phyloP scores from a whole-genome alignment of 179 eudicot species.

The Spergularia azorica region DNA sequence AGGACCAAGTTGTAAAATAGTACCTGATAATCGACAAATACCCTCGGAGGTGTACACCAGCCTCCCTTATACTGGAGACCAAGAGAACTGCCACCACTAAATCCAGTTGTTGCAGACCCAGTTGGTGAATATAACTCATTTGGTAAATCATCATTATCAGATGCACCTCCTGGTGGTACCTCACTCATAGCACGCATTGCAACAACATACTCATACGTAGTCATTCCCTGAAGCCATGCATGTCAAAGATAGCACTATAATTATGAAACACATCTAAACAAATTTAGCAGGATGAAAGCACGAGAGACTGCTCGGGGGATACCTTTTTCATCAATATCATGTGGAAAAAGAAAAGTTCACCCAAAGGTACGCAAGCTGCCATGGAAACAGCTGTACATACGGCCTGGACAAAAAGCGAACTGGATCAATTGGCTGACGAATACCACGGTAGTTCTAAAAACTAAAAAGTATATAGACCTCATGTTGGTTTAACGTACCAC shows the following conservation, averaged over 20 bases:
- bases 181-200: constrained; percentile 98
- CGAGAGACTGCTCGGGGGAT: not conserved
- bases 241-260: constrained; percentile 1
- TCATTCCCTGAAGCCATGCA: constrained; percentile 64
- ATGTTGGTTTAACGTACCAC: constrained; percentile 60
- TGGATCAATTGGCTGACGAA: constrained; percentile 1
- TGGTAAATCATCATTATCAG: constrained; percentile 65
- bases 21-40: constrained; percentile 96
- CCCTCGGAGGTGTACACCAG: constrained; percentile 99
- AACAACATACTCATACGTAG: constrained; percentile 94
- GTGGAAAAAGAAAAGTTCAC: constrained; percentile 98
- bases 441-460: constrained; percentile 1
- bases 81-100: constrained; percentile 93
- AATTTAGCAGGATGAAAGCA: not conserved
- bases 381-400: constrained; percentile 79
- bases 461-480: constrained; percentile 12
- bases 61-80: constrained; percentile 92
- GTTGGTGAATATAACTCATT: constrained; percentile 75
- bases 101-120: constrained; percentile 92
- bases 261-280: not conserved
- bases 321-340: constrained; percentile 93
- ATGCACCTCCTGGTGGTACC: constrained; percentile 70
- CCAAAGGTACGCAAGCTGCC: constrained; percentile 90
- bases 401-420: constrained; percentile 55
- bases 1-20: not conserved